Evolutionary conservation across 306 rosid genomes (phyloP), one percentile per base, ranked within the genome.

Genomic region (Castanea mollissima): DNA sequence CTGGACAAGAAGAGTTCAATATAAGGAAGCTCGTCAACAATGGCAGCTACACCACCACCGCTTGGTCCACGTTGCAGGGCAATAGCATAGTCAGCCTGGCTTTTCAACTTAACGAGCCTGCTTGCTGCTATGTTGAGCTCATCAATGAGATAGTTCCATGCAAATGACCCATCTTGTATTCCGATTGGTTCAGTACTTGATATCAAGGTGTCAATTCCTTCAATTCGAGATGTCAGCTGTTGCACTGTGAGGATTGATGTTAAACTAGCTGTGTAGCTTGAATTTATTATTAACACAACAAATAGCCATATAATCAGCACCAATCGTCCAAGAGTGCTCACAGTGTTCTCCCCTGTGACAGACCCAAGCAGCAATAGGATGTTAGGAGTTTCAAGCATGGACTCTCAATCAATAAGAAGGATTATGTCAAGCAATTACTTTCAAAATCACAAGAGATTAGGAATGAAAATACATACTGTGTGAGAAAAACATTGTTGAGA

Each of bases 191-290:
- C 90, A 62, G 72, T 89, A 69, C 92, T 82, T 6, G 96, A 76
- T 58, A 85, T 80, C 86, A 94, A 87, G 86, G 86, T 85, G 78
- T 92, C 96, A 18, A 94, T 85, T 78, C 98, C 97, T 85, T 80
- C 94, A 31, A 94, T 89, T 23, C 90, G 86, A 15, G 97, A 84
- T 2, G 97, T 74, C 25, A 94, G 86, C 85, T 92, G 91, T 77
- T 87, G 90, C 79, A 90, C 92, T 0, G 96, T 92, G 78, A 92
- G 97, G 89, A 92, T 94, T 10, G 97, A 94, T 16, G 98, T 94
- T 91, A 94, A 90, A 86, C 96, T 92, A 84, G 98, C 97, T 6
- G 96, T 90, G 86, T 94, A 94, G 86, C 98, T 94, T 35, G 98
- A 94, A 82, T 88, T 94, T 86, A 94, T 94, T 27, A 94, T 90